These are phyloP conservation scores for Anaeramoeba ignava DNA, from an alignment of 78 protist genomes.

Conservation along the genomic window DNA sequence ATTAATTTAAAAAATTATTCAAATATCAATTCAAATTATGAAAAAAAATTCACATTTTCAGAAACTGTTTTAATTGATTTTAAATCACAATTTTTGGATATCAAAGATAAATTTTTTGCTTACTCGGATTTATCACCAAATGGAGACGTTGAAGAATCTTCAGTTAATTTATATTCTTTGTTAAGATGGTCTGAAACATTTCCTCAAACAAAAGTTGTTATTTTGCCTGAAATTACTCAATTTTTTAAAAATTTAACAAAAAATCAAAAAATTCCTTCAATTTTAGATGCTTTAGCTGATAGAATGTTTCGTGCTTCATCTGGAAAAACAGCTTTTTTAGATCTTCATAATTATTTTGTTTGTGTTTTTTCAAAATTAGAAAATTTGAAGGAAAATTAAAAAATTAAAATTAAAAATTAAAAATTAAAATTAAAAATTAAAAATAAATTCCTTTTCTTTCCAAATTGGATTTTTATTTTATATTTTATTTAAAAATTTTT, in stretches of 20 bases:
- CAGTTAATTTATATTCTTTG: neutral
- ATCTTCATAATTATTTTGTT: no score
- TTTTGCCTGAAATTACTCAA: neutral
- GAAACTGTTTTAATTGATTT: neutral
- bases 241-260: neutral
- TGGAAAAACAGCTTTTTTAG: neutral
- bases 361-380: no score
- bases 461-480: no score
- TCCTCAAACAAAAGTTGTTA: neutral
- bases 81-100: neutral
- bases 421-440: no score
- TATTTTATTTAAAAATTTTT: no score
- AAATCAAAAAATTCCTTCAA: neutral
- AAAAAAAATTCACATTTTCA: neutral
- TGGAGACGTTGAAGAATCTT: neutral
- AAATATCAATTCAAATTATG: neutral
- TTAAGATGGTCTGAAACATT: neutral
- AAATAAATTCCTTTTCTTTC: no score
- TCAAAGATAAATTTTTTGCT: neutral
- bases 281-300: neutral
- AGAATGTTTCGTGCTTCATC: neutral
- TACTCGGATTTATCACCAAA: neutral
- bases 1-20: neutral
- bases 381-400: no score
- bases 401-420: no score